These are phyloP conservation scores for Schizophyllum amplum DNA, from an alignment of 1,284 basidiomycete species.

Conservation along the genomic window DNA sequence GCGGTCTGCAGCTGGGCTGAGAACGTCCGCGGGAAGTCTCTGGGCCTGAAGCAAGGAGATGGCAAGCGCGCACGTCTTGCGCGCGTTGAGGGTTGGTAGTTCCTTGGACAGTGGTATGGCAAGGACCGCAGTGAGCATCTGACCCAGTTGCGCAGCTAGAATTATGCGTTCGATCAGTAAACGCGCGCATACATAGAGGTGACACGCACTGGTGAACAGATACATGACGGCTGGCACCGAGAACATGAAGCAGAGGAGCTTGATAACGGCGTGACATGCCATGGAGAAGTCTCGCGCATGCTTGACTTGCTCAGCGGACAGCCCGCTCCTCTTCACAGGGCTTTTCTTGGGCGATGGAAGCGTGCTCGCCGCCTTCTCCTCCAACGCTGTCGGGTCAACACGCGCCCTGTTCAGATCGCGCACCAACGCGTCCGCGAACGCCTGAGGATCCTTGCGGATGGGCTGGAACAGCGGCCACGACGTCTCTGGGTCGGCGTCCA, in stretches of 20 bases:
- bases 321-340: constrained; percentile 54
- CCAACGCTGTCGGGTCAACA: constrained; percentile 39
- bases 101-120: constrained; percentile 59
- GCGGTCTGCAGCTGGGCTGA: constrained; percentile 49
- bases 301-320: constrained; percentile 69
- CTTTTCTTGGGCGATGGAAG: constrained; percentile 39
- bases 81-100: constrained; percentile 69
- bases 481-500: constrained; percentile 43
- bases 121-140: constrained; percentile 53
- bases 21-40: constrained; percentile 51
- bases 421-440: constrained; percentile 44
- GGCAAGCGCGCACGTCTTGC: constrained; percentile 72
- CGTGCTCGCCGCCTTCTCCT: constrained; percentile 18
- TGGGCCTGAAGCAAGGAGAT: constrained; percentile 67
- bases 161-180: background rate
- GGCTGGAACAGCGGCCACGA: constrained; percentile 68
- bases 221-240: constrained; percentile 47
- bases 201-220: constrained; percentile 51
- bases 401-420: constrained; percentile 59
- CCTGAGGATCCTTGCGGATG: constrained; percentile 40
- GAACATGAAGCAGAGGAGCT: constrained; percentile 51
- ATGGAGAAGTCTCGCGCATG: constrained; percentile 69
- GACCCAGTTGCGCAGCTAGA: constrained; percentile 48
- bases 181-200: constrained; percentile 1
- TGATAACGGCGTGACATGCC: constrained; percentile 57